phyloP scores from a whole-genome alignment of 345 rosid species.

The Schrenkiella parvula region DNA sequence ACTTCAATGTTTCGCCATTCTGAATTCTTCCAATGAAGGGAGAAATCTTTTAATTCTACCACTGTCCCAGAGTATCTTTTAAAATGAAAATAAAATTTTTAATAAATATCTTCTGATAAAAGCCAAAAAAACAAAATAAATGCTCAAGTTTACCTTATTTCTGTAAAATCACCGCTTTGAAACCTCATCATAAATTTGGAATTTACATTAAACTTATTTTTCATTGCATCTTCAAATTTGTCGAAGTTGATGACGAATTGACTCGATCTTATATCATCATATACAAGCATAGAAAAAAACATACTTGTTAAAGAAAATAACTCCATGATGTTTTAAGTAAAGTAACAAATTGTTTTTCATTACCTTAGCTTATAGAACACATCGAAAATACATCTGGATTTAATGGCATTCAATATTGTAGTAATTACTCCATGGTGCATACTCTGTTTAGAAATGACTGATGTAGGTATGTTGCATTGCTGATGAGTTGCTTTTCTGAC shows the following conservation, averaged over 20 bases:
- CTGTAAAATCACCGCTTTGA: conserved; percentile 46
- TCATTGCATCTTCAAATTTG: conserved; percentile 47
- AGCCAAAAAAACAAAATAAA: not conserved
- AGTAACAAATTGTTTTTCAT: not conserved
- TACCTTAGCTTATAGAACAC: not conserved
- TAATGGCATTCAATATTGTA: not conserved
- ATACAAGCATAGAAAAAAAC: too few species aligned
- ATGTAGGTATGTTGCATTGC: not conserved
- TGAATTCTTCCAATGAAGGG: not conserved
- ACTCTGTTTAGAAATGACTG: not conserved
- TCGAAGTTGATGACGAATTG: conserved; percentile 56
- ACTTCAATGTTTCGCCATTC: not conserved
- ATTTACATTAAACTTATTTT: conserved; percentile 42
- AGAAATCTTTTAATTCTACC: not conserved
- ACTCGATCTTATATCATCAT: conserved; percentile 13
- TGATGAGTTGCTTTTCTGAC: not conserved
- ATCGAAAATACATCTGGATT: too few species aligned
- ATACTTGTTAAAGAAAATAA: not conserved
- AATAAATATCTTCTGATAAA: not conserved
- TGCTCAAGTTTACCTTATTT: not conserved
- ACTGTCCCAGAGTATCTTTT: not conserved
- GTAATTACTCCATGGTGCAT: not conserved
- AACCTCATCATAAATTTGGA: conserved; percentile 62
- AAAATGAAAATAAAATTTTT: not conserved
- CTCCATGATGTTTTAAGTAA: not conserved